phyloP scores from a whole-genome alignment of 208 protist species.

The Trypanosoma caninum region DNA sequence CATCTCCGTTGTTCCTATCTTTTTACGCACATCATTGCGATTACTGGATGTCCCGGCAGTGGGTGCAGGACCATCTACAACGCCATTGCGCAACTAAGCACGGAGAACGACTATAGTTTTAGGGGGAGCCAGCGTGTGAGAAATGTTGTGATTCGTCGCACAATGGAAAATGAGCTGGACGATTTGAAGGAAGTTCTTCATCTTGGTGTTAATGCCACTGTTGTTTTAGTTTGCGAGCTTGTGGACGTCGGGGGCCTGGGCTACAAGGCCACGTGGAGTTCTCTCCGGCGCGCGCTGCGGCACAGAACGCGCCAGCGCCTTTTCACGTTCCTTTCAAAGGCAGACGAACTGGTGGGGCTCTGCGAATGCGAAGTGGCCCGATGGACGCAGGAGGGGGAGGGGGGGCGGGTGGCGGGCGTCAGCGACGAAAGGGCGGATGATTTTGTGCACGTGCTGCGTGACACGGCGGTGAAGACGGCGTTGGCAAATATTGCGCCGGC shows the following conservation, averaged over 20 bases:
- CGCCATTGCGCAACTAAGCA: constrained; percentile 9
- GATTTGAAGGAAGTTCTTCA: constrained; percentile 30
- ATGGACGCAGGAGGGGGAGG: background rate
- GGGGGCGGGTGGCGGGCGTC: too few relatives aligned
- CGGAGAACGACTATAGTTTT: constrained; percentile 8
- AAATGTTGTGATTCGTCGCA: constrained; percentile 29
- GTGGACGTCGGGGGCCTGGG: constrained; percentile 29
- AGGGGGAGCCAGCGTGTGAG: constrained; percentile 9
- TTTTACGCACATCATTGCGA: constrained; percentile 18
- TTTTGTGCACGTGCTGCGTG: constrained; percentile 1
- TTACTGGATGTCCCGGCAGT: constrained; percentile 28
- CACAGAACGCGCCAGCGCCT: constrained; percentile 22
- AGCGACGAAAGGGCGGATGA: background rate
- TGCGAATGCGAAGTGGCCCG: background rate
- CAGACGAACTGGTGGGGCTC: constrained; percentile 36
- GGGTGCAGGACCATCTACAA: constrained; percentile 33
- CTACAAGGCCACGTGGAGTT: constrained; percentile 30
- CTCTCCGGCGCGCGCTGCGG: constrained; percentile 23
- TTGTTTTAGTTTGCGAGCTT: constrained; percentile 45
- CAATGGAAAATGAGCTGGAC: constrained; percentile 19
- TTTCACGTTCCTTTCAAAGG: constrained; percentile 45
- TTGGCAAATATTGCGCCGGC: too few relatives aligned
- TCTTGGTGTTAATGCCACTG: constrained; percentile 28
- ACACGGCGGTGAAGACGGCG: background rate
- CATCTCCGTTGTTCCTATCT: constrained; percentile 42